phyloP scores from a whole-genome alignment of 371 early-diverging fungal species.

The Mortierella sp. region DNA sequence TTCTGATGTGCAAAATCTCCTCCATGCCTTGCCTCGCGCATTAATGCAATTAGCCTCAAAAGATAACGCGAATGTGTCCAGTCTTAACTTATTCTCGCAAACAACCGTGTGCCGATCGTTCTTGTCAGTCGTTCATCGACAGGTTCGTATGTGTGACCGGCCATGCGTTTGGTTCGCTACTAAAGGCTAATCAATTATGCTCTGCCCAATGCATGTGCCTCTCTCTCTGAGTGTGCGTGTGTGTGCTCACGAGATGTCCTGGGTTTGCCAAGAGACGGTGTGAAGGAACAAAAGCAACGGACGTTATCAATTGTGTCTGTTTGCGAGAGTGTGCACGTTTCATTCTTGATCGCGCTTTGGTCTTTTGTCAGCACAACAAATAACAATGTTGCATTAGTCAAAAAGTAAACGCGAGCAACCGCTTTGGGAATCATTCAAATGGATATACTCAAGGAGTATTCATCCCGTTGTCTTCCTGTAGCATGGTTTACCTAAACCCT shows the following conservation, averaged over 20 bases:
- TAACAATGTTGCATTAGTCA: background rate
- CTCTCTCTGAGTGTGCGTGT: background rate
- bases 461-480: background rate
- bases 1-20: no score
- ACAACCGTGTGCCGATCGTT: background rate
- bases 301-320: background rate
- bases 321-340: background rate
- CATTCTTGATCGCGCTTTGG: background rate
- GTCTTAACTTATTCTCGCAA: background rate
- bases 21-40: background rate
- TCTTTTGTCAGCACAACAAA: background rate
- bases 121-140: constrained; percentile 7
- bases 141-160: background rate
- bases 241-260: background rate
- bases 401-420: background rate
- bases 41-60: background rate
- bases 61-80: background rate
- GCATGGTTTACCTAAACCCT: background rate
- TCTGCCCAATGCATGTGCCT: background rate
- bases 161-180: background rate
- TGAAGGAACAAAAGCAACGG: background rate
- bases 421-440: background rate
- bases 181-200: background rate
- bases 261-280: background rate
- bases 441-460: background rate